Evolutionary conservation across 306 rosid genomes (phyloP).

Genomic region (Casuarina cunninghamiana): DNA sequence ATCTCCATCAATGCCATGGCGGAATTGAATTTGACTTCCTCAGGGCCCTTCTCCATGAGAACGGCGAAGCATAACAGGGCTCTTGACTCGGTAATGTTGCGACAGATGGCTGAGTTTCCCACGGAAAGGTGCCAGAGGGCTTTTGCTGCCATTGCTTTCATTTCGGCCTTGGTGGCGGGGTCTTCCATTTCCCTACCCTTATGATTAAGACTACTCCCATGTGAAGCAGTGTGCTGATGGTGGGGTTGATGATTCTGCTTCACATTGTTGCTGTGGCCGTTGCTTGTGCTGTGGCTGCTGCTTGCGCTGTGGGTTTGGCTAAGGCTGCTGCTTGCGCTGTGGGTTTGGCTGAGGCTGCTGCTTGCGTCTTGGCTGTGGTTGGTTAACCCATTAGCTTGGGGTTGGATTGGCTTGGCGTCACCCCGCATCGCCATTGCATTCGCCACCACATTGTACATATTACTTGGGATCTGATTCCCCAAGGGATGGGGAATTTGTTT

Average conservation of each 20-base stretch:
- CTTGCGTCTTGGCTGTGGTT: conserved; percentile 21
- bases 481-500: conserved; percentile 51
- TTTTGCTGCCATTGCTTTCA: conserved; percentile 92
- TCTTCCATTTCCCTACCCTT: conserved; percentile 80
- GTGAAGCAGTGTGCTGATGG: conserved; percentile 40
- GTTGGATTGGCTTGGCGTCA: conserved; percentile 19
- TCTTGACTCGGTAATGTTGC: conserved; percentile 84
- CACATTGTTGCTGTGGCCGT: conserved; percentile 37
- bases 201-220: conserved; percentile 54
- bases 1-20: conserved; percentile 98
- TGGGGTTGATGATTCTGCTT: conserved; percentile 43
- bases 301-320: conserved; percentile 19
- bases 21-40: conserved; percentile 68
- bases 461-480: conserved; percentile 45
- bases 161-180: conserved; percentile 59
- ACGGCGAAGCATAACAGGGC: conserved; percentile 87
- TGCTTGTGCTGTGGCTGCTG: conserved; percentile 21
- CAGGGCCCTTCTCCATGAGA: conserved; percentile 73
- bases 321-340: conserved; percentile 22
- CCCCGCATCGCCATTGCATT: conserved; percentile 58
- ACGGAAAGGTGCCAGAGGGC: conserved; percentile 78
- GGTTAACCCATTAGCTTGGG: conserved; percentile 27
- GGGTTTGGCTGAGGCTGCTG: conserved; percentile 19
- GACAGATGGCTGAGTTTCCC: conserved; percentile 72
- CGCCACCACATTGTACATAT: conserved; percentile 64